Conservation (phyloP, 345 rosid species). For the Sonneratia alba region DNA sequence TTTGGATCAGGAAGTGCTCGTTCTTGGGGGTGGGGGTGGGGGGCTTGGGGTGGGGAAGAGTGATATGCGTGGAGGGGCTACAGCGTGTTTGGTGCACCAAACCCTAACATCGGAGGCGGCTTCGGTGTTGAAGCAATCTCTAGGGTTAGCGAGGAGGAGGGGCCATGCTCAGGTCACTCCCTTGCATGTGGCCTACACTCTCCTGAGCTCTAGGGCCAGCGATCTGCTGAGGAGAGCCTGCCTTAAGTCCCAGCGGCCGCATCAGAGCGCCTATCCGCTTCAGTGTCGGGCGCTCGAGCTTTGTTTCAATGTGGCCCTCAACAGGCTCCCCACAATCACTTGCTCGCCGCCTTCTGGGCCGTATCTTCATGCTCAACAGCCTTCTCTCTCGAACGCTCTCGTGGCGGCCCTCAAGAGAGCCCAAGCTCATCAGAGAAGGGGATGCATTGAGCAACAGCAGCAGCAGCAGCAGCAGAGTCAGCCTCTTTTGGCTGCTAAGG, state of each 20-base stretch:
- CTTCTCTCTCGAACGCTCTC: conserved; percentile 61
- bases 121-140: conserved; percentile 9
- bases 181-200: conserved; percentile 57
- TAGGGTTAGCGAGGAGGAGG: conserved; percentile 9
- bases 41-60: conserved; percentile 8
- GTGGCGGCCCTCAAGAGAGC: conserved; percentile 73
- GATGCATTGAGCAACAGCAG: conserved; percentile 40
- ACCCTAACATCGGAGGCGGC: conserved; percentile 16
- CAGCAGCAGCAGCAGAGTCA: conserved; percentile 39
- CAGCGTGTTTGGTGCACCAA: conserved; percentile 15
- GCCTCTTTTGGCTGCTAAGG: conserved; percentile 47
- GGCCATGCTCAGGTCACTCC: conserved; percentile 16
- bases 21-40: conserved; percentile 3
- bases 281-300: conserved; percentile 68
- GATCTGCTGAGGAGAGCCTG: conserved; percentile 53
- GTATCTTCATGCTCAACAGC: conserved; percentile 22
- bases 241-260: conserved; percentile 47
- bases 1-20: not conserved
- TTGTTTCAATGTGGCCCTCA: conserved; percentile 76
- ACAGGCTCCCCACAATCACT: conserved; percentile 44
- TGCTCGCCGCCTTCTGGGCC: conserved; percentile 21
- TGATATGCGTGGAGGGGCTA: conserved; percentile 12
- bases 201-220: conserved; percentile 39
- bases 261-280: conserved; percentile 43
- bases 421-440: conserved; percentile 72